phyloP scores from a whole-genome alignment of 1,284 basidiomycete genomes.

The Peniophora sp. region DNA sequence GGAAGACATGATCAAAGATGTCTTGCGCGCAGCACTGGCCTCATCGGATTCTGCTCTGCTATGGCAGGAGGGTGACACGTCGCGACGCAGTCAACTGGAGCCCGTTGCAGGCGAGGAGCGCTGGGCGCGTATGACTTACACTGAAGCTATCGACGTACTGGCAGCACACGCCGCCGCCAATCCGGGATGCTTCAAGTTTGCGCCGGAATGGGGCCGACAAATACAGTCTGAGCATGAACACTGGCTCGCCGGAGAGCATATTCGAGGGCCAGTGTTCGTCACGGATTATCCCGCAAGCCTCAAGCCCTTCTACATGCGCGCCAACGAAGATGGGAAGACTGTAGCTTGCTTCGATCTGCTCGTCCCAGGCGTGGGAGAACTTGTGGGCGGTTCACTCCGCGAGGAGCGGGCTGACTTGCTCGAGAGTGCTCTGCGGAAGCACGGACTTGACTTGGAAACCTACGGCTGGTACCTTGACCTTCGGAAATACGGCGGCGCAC shows the following conservation, averaged over 20 bases:
- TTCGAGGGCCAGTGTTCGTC: constrained; percentile 80
- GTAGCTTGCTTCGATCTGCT: constrained; percentile 94
- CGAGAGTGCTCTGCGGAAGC: constrained; percentile 38
- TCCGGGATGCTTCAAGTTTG: constrained; percentile 39
- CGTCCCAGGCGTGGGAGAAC: constrained; percentile 82
- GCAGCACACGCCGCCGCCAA: constrained; percentile 25
- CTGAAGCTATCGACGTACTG: constrained; percentile 65
- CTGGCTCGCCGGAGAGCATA: constrained; percentile 70
- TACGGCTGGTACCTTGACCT: constrained; percentile 87
- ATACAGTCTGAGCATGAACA: constrained; percentile 90
- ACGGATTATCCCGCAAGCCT: constrained; percentile 77
- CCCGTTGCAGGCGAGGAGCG: constrained; percentile 24
- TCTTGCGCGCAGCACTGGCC: constrained; percentile 22
- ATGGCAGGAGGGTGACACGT: constrained; percentile 25
- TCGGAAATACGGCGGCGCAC: constrained; percentile 71
- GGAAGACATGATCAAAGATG: constrained; percentile 55
- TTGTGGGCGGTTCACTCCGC: constrained; percentile 86
- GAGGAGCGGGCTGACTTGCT: constrained; percentile 73
- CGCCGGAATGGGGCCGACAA: constrained; percentile 62
- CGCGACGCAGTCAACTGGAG: constrained; percentile 22
- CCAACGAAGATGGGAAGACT: constrained; percentile 47
- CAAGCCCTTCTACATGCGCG: constrained; percentile 97
- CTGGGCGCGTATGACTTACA: constrained; percentile 80
- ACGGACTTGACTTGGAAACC: constrained; percentile 43
- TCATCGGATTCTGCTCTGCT: constrained; percentile 30